Percentiles rank a stretch among this genome's conserved stretches.
Conservation (phyloP, 352 stramenopile genomes). For the Paralagenidium karlingii region DNA sequence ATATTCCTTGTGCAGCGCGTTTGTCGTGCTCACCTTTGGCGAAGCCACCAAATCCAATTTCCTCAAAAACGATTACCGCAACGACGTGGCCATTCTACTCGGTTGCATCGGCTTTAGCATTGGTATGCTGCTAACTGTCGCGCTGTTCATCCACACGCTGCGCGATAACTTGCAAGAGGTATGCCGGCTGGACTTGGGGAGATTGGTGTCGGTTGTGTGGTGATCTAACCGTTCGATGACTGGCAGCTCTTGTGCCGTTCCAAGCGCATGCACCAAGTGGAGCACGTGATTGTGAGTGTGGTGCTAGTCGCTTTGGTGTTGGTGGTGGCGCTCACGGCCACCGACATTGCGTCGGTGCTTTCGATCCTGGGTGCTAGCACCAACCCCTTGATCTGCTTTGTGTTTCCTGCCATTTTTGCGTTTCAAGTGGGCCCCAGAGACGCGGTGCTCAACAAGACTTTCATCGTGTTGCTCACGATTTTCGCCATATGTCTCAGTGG, state of each 20-base stretch:
- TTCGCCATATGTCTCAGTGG: conserved; percentile 11
- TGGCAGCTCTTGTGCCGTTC: no score
- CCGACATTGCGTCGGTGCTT: conserved; percentile 77
- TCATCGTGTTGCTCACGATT: conserved; percentile 29
- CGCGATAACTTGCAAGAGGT: conserved; percentile 74
- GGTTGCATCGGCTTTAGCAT: conserved; percentile 72
- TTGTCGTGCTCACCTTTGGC: conserved; percentile 81
- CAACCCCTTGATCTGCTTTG: conserved; percentile 81
- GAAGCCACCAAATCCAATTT: conserved; percentile 72
- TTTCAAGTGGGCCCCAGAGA: conserved; percentile 24
- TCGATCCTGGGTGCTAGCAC: conserved; percentile 69
- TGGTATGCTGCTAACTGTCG: conserved; percentile 70
- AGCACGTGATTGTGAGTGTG: conserved; percentile 37
- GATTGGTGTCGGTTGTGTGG: no score
- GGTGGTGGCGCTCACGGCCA: conserved; percentile 48
- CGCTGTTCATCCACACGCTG: conserved; percentile 77
- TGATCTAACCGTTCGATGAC: no score
- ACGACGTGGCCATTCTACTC: conserved; percentile 46
- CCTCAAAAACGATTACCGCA: conserved; percentile 78
- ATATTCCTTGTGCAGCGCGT: conserved; percentile 66
- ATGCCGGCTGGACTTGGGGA: no score
- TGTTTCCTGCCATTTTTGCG: conserved; percentile 76
- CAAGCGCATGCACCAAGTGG: conserved; percentile 25
- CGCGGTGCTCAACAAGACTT: conserved; percentile 24
- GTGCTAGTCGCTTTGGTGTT: conserved; percentile 36